phyloP scores from a whole-genome alignment of 2,329 filamentous ascomycete species.

The Paracoccidioides lutzii region DNA sequence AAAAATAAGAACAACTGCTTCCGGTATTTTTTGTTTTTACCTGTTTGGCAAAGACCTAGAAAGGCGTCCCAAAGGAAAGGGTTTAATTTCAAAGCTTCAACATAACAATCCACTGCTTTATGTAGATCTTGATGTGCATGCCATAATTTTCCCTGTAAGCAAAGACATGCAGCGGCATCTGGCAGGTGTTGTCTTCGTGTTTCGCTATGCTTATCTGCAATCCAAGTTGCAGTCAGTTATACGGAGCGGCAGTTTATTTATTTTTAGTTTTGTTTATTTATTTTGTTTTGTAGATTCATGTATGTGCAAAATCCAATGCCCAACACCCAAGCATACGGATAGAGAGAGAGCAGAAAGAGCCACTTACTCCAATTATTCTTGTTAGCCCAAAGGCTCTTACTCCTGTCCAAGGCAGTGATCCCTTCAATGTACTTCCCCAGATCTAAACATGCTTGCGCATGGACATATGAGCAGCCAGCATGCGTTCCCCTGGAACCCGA shows the following conservation, averaged over 20 bases:
- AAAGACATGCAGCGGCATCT: slow-evolving; percentile 72
- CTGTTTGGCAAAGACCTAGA: slow-evolving; percentile 68
- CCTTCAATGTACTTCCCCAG: slow-evolving; percentile 71
- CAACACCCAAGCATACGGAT: background rate
- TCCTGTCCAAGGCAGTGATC: slow-evolving; percentile 70
- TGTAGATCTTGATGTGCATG: slow-evolving; percentile 66
- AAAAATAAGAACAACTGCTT: background rate
- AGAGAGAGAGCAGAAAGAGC: background rate
- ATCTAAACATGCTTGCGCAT: slow-evolving; percentile 74
- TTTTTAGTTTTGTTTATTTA: too few species aligned
- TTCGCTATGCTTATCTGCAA: slow-evolving; percentile 56
- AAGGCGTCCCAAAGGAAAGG: slow-evolving; percentile 99
- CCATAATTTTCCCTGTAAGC: slow-evolving; percentile 77
- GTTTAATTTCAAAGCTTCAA: slow-evolving; percentile 77
- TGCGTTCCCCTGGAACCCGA: slow-evolving; percentile 59
- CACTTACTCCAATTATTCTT: slow-evolving; percentile 64
- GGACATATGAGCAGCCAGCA: slow-evolving; percentile 79
- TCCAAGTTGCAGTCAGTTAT: background rate
- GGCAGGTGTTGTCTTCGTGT: slow-evolving; percentile 60
- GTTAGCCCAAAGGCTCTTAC: slow-evolving; percentile 59
- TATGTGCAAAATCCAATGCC: background rate
- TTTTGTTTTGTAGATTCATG: background rate
- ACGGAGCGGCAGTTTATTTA: too few species aligned
- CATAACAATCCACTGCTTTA: slow-evolving; percentile 74
- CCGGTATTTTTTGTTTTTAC: slow-evolving; percentile 19